A percentile compares a stretch with the other conserved stretches of the same genome.
Evolutionary conservation across 495 filamentous ascomycete species (phyloP).

Genomic region (Aspergillus cristatus): DNA sequence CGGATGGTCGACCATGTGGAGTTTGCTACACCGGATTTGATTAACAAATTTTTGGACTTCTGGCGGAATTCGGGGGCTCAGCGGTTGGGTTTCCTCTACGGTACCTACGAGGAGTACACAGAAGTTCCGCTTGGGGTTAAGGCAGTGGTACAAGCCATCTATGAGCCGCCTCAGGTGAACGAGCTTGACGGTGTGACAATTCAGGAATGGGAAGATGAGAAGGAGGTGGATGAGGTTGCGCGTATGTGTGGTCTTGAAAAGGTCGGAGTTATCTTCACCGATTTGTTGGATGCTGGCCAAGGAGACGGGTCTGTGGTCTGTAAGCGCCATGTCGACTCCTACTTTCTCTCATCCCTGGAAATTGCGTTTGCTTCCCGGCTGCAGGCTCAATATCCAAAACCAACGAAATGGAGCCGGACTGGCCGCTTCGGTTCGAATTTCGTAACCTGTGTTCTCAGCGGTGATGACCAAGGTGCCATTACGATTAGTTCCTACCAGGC

Average conservation of each 20-base stretch:
- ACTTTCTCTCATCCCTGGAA: conserved; percentile 87
- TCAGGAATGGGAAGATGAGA: conserved; percentile 79
- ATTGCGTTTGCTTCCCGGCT: conserved; percentile 80
- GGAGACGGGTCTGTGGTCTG: conserved; percentile 80
- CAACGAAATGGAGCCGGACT: conserved; percentile 94
- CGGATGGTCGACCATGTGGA: conserved; percentile 99
- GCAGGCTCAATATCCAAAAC: conserved; percentile 79
- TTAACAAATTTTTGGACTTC: conserved; percentile 82
- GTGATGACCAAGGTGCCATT: conserved; percentile 84
- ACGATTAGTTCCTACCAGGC: conserved; percentile 87
- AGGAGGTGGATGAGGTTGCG: conserved; percentile 73
- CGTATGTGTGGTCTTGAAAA: conserved; percentile 77
- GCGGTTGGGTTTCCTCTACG: conserved; percentile 84
- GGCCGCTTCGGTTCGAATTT: conserved; percentile 94
- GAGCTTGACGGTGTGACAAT: conserved; percentile 89
- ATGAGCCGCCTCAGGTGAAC: conserved; percentile 85
- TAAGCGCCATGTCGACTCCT: conserved; percentile 93
- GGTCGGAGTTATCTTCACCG: conserved; percentile 93
- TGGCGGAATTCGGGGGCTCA: conserved; percentile 79
- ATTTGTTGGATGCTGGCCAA: conserved; percentile 72
- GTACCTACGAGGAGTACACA: conserved; percentile 81
- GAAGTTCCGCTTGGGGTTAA: conserved; percentile 93
- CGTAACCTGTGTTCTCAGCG: conserved; percentile 89
- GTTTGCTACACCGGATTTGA: conserved; percentile 70
- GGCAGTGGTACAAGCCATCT: conserved; percentile 94